Percentiles rank a stretch among this genome's conserved stretches.
Evolutionary conservation across 2,329 filamentous ascomycete species (phyloP).

Genomic region (Pseudogymnoascus sp.): DNA sequence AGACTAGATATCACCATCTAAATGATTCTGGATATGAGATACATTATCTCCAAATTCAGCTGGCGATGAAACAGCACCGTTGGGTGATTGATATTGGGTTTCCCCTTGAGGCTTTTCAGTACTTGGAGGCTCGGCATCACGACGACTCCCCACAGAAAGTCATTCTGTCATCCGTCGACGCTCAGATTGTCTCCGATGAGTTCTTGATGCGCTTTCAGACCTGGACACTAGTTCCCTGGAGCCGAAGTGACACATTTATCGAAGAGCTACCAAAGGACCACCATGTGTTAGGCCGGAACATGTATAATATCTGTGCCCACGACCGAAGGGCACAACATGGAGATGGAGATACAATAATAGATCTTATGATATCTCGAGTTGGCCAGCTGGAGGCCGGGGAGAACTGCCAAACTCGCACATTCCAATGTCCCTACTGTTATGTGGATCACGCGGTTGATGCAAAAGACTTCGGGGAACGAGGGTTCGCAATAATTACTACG

Average conservation of each 20-base stretch:
- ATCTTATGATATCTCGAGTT: slow-evolving; percentile 5
- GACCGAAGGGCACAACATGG: too few species aligned
- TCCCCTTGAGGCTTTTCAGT: slow-evolving; percentile 14
- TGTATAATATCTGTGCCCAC: not conserved
- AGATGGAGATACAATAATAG: not conserved
- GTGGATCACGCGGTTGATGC: slow-evolving; percentile 1
- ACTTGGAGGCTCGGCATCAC: slow-evolving; percentile 12
- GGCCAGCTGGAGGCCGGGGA: not conserved
- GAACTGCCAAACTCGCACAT: not conserved
- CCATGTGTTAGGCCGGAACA: too few species aligned
- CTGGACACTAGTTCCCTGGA: slow-evolving; percentile 7
- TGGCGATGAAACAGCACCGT: slow-evolving; percentile 15
- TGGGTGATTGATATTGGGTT: slow-evolving; percentile 12
- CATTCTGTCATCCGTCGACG: not conserved
- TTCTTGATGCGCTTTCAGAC: not conserved
- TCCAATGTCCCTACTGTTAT: not conserved
- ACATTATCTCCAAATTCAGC: slow-evolving; percentile 15
- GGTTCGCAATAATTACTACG: not conserved
- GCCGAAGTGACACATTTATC: not conserved
- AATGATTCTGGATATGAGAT: slow-evolving; percentile 11
- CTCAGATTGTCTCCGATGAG: slow-evolving; percentile 6
- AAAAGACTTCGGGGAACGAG: slow-evolving; percentile 5
- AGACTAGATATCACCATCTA: not conserved
- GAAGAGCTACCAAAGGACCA: not conserved
- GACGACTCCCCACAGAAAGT: slow-evolving; percentile 1